Percentiles rank a stretch among this genome's conserved stretches.
phyloP scores from a whole-genome alignment of 2,329 filamentous ascomycete genomes.

The Fusarium mundagurra region DNA sequence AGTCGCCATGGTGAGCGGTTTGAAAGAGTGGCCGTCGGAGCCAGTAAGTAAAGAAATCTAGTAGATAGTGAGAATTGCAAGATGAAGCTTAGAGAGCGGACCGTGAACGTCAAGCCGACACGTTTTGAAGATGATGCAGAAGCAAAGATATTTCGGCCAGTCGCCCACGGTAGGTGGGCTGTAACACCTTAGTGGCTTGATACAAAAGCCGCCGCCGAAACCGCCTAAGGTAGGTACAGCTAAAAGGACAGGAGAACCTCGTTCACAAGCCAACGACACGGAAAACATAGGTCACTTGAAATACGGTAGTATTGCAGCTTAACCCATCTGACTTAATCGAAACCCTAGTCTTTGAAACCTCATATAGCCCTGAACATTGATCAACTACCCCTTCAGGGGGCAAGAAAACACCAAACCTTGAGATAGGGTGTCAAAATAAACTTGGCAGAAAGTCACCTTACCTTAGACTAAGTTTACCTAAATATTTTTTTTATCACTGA shows the following conservation, averaged over 20 bases:
- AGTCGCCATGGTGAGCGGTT: background rate
- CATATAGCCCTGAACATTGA: background rate
- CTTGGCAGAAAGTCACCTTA: too few species aligned
- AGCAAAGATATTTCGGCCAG: background rate
- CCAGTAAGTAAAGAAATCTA: background rate
- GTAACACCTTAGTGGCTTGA: background rate
- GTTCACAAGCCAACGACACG: too few species aligned
- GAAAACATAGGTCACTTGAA: background rate
- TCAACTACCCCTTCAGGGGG: background rate
- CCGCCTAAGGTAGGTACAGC: background rate
- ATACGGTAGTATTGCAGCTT: too few species aligned
- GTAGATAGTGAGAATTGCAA: background rate
- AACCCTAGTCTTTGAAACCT: too few species aligned
- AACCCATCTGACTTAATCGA: background rate
- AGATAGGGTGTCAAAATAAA: too few species aligned
- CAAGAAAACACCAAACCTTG: too few species aligned
- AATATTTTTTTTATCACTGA: too few species aligned
- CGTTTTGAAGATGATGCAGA: background rate
- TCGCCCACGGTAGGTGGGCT: background rate
- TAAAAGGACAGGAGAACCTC: background rate
- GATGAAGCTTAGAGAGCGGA: background rate
- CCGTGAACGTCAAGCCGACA: background rate
- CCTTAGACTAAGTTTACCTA: too few species aligned
- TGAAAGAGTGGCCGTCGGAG: background rate
- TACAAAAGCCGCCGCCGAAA: background rate